These are phyloP conservation scores for Naganishia sp. DNA, from an alignment of 1,284 basidiomycete genomes.

Conservation along the genomic window DNA sequence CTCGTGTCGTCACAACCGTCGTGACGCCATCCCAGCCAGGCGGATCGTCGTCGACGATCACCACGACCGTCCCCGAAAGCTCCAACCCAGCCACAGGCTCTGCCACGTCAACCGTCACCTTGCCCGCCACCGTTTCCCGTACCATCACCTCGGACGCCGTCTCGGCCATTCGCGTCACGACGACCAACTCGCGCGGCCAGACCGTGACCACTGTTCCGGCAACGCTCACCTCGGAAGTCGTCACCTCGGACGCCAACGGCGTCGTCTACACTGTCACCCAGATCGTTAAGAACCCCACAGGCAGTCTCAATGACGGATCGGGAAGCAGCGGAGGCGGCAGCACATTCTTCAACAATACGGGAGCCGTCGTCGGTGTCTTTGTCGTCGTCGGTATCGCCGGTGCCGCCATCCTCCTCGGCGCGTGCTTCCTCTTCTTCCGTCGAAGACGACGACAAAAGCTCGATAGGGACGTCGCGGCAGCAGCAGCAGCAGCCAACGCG, in stretches of 20 bases:
- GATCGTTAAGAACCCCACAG: constrained; percentile 51
- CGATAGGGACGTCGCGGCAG: constrained; percentile 53
- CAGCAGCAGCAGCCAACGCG: constrained; percentile 52
- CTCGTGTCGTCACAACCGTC: constrained; percentile 20
- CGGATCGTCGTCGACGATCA: background rate
- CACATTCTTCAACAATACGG: constrained; percentile 54
- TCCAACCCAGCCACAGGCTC: background rate
- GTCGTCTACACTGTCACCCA: constrained; percentile 50
- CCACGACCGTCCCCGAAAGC: constrained; percentile 7
- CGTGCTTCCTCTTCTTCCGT: constrained; percentile 52
- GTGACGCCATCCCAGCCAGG: constrained; percentile 1
- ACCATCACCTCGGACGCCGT: constrained; percentile 37
- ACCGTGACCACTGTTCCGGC: constrained; percentile 45
- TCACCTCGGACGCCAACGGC: constrained; percentile 47
- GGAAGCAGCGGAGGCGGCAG: constrained; percentile 39
- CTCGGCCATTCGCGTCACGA: constrained; percentile 43
- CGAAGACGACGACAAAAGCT: constrained; percentile 51
- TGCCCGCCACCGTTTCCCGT: constrained; percentile 12
- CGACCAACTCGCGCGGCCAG: constrained; percentile 45
- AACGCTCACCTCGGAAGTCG: constrained; percentile 44
- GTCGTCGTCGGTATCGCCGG: constrained; percentile 56
- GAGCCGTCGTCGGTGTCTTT: constrained; percentile 55
- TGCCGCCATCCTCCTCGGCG: constrained; percentile 49
- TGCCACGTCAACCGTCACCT: constrained; percentile 12
- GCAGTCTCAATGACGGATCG: constrained; percentile 45